phyloP scores from a whole-genome alignment of 768 basidiomycete species.

The Sarcomyxa edulis region DNA sequence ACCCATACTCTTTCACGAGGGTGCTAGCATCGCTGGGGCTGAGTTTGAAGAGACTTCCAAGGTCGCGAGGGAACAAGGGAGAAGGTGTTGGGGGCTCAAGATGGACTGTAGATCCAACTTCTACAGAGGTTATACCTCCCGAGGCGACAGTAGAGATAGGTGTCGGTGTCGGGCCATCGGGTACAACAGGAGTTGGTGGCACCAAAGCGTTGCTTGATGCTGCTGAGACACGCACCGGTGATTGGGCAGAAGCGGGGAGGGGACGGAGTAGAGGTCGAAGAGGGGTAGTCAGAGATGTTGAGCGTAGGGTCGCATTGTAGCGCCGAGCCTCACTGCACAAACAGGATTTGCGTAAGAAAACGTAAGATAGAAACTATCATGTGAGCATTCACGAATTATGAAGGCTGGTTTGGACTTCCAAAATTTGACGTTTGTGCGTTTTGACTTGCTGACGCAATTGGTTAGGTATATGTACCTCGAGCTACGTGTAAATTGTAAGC shows the following conservation, averaged over 20 bases:
- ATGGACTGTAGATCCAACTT: not conserved
- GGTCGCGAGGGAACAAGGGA: constrained; percentile 40
- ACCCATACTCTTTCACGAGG: constrained; percentile 40
- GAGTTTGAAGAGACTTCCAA: constrained; percentile 39
- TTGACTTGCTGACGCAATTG: constrained; percentile 33
- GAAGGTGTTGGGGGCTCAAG: constrained; percentile 33
- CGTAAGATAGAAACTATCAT: no score
- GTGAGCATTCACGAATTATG: constrained; percentile 39
- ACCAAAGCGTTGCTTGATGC: constrained; percentile 10
- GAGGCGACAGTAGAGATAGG: constrained; percentile 7
- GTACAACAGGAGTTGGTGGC: constrained; percentile 12
- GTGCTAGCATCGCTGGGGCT: constrained; percentile 31
- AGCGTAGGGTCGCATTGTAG: constrained; percentile 31
- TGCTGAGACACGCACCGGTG: constrained; percentile 25
- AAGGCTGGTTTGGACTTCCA: constrained; percentile 36
- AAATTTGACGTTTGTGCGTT: constrained; percentile 35
- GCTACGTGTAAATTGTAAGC: constrained; percentile 21
- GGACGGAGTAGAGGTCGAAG: constrained; percentile 49
- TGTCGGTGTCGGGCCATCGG: constrained; percentile 8
- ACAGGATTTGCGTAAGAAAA: constrained; percentile 3
- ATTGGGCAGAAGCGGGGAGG: constrained; percentile 41
- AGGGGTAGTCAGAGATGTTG: constrained; percentile 32
- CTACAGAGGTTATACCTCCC: not conserved
- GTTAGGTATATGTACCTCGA: constrained; percentile 36
- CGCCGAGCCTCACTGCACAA: constrained; percentile 39